Evolutionary conservation across 768 basidiomycete genomes (phyloP), one percentile per base, ranked within the genome.

Genomic region (Amanita polypyramis): DNA sequence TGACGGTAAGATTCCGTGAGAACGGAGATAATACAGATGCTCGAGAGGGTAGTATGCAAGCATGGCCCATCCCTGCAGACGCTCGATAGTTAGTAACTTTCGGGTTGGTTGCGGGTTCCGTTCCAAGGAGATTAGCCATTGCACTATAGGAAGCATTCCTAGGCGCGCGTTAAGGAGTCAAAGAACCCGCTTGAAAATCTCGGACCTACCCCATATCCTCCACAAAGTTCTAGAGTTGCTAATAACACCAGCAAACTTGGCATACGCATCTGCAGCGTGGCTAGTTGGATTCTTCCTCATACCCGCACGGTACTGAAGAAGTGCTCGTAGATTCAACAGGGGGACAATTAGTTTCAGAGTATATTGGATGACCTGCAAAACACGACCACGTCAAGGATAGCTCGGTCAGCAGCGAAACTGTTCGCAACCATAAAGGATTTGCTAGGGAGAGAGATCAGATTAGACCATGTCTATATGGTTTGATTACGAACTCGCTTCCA

Each of bases 41-140:
- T 90, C 85, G 39, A 90, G 70, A 1, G 85, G 88, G 57, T 83
- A 90, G 65, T 83, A 90, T 1, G 68, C 75, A 9, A 90, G 68
- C 85, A 90, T 88, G 1, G 82, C 70, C 75, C 75, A 84, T 14
- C 77, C 87, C 59, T 90, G 87, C 17, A 88, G 66, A 21, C 87
- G 82, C 59, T 90, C 87, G 37, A 90, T 85, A 0, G 75, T 84
- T 43, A 82, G 76, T 25, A 89, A 70, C 37, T 72, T 72, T 2
- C 80, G 74, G 2, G 87, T 89, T 2, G 82, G 80, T 10, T 80
- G 80, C 1, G 79, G 80, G 34, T 64, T 76, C n/a, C 79, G 76
- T 60, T 88, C 86, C 55, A 89, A 62, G 1, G 81, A 73, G 14
- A 84, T 78, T 41, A 90, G 70, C 87, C 86, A 90, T 57, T 86